These are phyloP conservation scores for Citropsis articulata DNA, from an alignment of 345 rosid genomes.

Conservation along the genomic window DNA sequence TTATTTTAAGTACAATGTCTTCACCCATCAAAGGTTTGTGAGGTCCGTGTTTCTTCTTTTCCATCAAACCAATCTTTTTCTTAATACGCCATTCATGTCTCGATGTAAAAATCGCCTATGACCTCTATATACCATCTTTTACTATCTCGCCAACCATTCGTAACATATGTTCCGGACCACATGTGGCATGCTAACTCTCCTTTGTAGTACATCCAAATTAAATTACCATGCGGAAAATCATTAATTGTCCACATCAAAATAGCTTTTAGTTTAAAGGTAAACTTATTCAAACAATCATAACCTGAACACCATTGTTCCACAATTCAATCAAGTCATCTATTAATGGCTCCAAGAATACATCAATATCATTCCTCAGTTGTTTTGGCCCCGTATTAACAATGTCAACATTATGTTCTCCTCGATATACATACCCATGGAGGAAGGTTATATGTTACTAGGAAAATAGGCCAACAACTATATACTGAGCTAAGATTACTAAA, in stretches of 20 bases:
- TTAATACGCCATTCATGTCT: neutral
- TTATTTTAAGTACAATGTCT: neutral
- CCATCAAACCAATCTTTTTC: neutral
- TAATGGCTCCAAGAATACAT: neutral
- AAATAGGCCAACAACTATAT: neutral
- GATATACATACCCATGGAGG: neutral
- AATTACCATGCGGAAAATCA: neutral
- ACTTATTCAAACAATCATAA: neutral
- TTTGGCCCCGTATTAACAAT: neutral
- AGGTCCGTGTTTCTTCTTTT: neutral
- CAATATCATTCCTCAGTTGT: neutral
- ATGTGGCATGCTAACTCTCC: neutral
- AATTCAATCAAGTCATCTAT: neutral
- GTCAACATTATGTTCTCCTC: neutral
- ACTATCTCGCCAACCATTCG: neutral
- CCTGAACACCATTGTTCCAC: neutral
- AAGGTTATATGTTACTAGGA: neutral
- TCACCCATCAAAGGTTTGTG: neutral
- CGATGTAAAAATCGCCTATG: neutral
- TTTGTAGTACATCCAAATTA: neutral
- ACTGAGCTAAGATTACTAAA: neutral
- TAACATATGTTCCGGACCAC: neutral
- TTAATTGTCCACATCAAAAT: neutral
- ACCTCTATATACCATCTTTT: neutral
- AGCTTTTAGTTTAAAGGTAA: neutral